phyloP scores from a whole-genome alignment of 495 filamentous ascomycete species.

The Neurospora sp. region DNA sequence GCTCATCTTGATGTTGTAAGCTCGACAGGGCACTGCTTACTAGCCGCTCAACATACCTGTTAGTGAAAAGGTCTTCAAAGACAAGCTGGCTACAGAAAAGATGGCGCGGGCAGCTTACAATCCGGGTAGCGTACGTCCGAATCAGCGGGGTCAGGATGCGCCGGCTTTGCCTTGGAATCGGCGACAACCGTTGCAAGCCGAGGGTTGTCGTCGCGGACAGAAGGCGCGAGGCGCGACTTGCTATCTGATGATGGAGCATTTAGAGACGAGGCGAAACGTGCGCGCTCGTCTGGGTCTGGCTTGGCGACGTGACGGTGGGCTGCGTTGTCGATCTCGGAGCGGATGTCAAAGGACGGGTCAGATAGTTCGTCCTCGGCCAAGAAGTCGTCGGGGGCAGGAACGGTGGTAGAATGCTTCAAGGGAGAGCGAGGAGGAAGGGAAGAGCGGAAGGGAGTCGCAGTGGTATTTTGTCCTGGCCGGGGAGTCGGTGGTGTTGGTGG shows the following conservation, averaged over 20 bases:
- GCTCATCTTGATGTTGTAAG: not conserved
- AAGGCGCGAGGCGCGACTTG: constrained; percentile 8
- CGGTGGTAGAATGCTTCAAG: not conserved
- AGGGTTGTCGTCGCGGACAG: not conserved
- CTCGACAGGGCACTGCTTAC: constrained; percentile 41
- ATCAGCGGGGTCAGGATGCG: constrained; percentile 2
- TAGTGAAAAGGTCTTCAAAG: constrained; percentile 13
- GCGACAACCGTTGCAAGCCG: constrained; percentile 8
- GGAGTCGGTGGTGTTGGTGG: constrained; percentile 1
- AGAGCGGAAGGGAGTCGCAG: not conserved
- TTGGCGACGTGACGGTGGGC: not conserved
- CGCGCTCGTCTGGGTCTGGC: not conserved
- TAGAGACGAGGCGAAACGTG: not conserved
- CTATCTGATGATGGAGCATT: not conserved
- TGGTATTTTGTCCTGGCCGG: not conserved
- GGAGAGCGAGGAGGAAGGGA: not conserved
- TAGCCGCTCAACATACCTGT: constrained; percentile 56
- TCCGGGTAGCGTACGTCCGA: constrained; percentile 33
- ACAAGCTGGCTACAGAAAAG: not conserved
- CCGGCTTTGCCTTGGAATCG: constrained; percentile 8
- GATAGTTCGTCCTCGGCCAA: constrained; percentile 7
- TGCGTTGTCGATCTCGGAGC: not conserved
- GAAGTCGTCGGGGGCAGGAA: constrained; percentile 6
- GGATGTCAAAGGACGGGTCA: constrained; percentile 17
- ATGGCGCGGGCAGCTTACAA: constrained; percentile 26